These are phyloP conservation scores for Nymphaea thermarum DNA, from an alignment of 164 flowering plant species.

Conservation along the genomic window DNA sequence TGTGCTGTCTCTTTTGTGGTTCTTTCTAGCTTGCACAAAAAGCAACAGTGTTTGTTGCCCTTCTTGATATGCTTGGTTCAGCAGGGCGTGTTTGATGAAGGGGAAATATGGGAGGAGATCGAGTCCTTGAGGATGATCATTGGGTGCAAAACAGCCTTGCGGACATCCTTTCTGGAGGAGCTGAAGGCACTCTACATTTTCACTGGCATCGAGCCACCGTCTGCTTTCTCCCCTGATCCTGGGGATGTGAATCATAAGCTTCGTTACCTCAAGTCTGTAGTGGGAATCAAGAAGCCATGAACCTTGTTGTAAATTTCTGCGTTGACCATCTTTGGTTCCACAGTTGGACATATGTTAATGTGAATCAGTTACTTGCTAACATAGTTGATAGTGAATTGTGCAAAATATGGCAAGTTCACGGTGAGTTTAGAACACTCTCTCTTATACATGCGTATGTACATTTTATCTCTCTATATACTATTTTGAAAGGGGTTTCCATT, in stretches of 20 bases:
- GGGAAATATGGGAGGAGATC: constrained; percentile 56
- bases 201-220: constrained; percentile 76
- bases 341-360: too few species aligned
- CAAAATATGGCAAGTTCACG: too few species aligned
- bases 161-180: constrained; percentile 39
- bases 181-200: constrained; percentile 63
- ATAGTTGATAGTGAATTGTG: too few species aligned
- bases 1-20: neutral
- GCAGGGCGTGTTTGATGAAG: constrained; percentile 30
- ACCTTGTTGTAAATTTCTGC: neutral
- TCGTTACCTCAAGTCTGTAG: constrained; percentile 58
- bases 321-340: constrained; percentile 2
- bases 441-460: too few species aligned
- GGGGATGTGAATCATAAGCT: constrained; percentile 39
- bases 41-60: neutral
- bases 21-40: too few species aligned
- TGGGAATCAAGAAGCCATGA: constrained; percentile 44
- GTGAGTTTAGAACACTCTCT: too few species aligned
- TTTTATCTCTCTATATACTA: too few species aligned
- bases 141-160: constrained; percentile 42
- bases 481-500: too few species aligned
- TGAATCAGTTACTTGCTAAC: too few species aligned
- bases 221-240: constrained; percentile 29
- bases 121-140: constrained; percentile 50
- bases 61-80: neutral